Evolutionary conservation across 129 eudicot species (phyloP), one percentile per base, ranked within the genome.

Genomic region (Centrapalus pauciflorus): DNA sequence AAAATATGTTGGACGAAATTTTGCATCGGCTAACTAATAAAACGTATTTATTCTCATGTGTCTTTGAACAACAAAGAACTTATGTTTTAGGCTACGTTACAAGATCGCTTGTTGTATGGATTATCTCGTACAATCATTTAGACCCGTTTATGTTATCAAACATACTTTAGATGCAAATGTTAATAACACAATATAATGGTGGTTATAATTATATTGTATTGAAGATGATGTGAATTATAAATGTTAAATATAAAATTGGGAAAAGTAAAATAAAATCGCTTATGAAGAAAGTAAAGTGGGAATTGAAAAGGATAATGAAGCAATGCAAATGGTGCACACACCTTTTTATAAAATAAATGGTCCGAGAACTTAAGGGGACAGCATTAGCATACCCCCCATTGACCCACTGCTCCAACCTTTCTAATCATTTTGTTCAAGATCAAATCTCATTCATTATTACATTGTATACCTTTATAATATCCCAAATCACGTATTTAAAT

Each of bases 381-480:
- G 71, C 78, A 55, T 73, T n/a, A n/a, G n/a, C n/a, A n/a, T n/a
- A n/a, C n/a, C 46, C 46, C 65, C 65, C 34, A 73, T 74, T 29
- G 72, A 45, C 61, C 67, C 73, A 74, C 51, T 23, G 19, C 51
- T 73, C 52, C 28, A 63, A 41, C 71, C 27, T 37, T 27, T 40
- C 48, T 64, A 55, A 64, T 74, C 66, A 74, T 64, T 40, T 54
- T 65, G 73, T 74, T 55, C 13, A 30, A 43, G 37, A 56, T 58
- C 67, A 74, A 66, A 30, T 65, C 32, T 66, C 20, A 46, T 43
- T 43, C 10, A 74, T 46, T 32, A 65, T 65, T 74, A 57, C 28
- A n/a, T 10, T 43, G 14, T 16, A 57, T n/a, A 17, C 28, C 30
- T 33, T 4, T 14, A n/a, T 19, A 30, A 45, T n/a, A 20, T 13